phyloP scores from a whole-genome alignment of 441 rosid genomes.

The Populus tomentosa region DNA sequence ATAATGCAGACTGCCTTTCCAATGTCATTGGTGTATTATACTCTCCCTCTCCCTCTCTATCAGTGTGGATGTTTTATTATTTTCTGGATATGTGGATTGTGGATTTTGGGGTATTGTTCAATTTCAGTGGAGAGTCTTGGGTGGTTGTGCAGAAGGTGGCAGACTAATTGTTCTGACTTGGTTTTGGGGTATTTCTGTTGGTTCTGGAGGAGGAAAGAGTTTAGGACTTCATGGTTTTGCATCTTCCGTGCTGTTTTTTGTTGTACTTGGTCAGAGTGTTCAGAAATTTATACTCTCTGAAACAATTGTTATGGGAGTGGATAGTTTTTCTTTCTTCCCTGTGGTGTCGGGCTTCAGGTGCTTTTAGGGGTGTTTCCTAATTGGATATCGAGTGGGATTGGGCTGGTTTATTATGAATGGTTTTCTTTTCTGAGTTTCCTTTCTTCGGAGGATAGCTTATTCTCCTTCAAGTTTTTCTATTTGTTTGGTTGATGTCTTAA shows the following conservation, averaged over 20 bases:
- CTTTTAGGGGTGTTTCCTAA: neutral
- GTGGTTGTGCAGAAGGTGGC: neutral
- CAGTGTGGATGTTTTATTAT: neutral
- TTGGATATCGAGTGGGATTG: neutral
- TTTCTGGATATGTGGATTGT: neutral
- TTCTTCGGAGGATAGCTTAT: neutral
- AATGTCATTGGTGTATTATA: neutral
- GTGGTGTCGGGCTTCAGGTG: neutral
- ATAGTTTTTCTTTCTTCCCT: neutral
- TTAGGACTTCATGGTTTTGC: neutral
- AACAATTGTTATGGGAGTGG: neutral
- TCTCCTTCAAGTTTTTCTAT: neutral
- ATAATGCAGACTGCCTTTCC: neutral
- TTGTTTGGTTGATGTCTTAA: neutral
- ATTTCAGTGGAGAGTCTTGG: neutral
- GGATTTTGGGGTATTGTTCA: neutral
- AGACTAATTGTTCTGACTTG: neutral
- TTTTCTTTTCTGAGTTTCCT: neutral
- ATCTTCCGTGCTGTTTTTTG: neutral
- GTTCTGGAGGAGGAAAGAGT: neutral
- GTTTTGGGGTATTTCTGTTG: neutral
- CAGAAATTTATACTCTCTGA: neutral
- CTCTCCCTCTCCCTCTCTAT: neutral
- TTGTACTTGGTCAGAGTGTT: neutral
- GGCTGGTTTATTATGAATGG: neutral